Base-by-base conservation (phyloP, 441 rosid species). In the Cnidoscolus chayamansa region DNA sequence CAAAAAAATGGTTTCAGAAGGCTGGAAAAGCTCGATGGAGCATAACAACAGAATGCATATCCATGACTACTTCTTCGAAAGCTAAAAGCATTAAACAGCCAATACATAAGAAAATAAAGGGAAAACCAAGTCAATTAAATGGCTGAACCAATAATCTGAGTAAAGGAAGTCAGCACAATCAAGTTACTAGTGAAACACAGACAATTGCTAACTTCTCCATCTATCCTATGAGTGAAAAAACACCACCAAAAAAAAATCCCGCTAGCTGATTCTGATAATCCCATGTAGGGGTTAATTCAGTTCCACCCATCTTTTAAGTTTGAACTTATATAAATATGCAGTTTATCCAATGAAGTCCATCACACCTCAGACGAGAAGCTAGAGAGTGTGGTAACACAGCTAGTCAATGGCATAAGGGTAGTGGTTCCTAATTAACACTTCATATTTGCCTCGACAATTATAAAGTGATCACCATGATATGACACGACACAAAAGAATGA, bases 1-100 rank as follows among this genome's bases (percentile, higher is more conserved):
- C 20, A 81, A 73, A 15, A 63, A 73, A 71, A 30, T 2, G 6
- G 48, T 60, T 45, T 47, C 47, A 78, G 55, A 45, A 68, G 70
- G 51, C 30, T 53, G 20, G 20, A 37, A 62, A 13, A 40, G 13
- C 17, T 19, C 31, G 48, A 53, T 6, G 20, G 16, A 17, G 32
- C 25, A 60, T 10, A 58, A 35, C 40, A 58, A 45, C 13, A 43
- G 47, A 60, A 25, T 32, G 54, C 55, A 45, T 16, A 3, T 1
- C 60, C n/a, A 61, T 47, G 47, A 60, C 47, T 59, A 47, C 31
- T 16, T 35, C 48, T 60, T 47, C 3, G 16, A 70, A 47, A 16
- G 47, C 10, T 51, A 5, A 50, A 30, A 12, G 37, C 2, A 64
- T 16, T 4, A 35, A 57, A 37, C 15, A 31, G 20, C 16, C 9